Percentiles rank a stretch among this genome's conserved stretches.
Evolutionary conservation across 495 filamentous ascomycete species (phyloP).

Genomic region (Cudoniella acicularis): DNA sequence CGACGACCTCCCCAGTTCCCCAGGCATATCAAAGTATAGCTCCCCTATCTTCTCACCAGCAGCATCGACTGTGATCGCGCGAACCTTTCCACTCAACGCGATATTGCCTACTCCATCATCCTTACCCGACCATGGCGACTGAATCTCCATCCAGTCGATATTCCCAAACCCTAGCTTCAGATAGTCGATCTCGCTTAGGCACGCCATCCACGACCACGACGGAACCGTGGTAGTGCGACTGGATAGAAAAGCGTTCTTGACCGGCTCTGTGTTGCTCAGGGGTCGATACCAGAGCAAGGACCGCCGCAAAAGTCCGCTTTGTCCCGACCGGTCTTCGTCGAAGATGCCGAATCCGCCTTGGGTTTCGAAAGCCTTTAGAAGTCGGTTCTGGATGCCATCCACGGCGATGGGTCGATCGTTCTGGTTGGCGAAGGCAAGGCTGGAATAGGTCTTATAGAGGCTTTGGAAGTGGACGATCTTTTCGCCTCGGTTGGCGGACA

Average conservation of each 20-base stretch:
- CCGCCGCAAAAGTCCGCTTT: not conserved
- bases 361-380: not conserved
- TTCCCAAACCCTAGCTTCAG: not conserved
- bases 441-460: slow-evolving; percentile 6
- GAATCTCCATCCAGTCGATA: slow-evolving; percentile 21
- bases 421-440: slow-evolving; percentile 1
- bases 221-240: not conserved
- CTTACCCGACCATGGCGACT: slow-evolving; percentile 12
- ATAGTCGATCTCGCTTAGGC: slow-evolving; percentile 7
- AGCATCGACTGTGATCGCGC: no score
- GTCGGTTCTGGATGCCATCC: slow-evolving; percentile 8
- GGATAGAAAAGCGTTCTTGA: not conserved
- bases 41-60: no score
- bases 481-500: not conserved
- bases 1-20: no score
- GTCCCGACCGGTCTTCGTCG: slow-evolving; percentile 14
- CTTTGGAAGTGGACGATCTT: slow-evolving; percentile 7
- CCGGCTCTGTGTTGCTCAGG: not conserved
- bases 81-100: slow-evolving; percentile 76
- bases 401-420: slow-evolving; percentile 10
- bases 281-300: slow-evolving; percentile 5
- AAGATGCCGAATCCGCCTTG: slow-evolving; percentile 6
- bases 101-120: no score
- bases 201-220: slow-evolving; percentile 15
- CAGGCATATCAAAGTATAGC: no score